Base-by-base conservation (phyloP, 2,329 filamentous ascomycete genomes). In the Lecanicillium sp. region DNA sequence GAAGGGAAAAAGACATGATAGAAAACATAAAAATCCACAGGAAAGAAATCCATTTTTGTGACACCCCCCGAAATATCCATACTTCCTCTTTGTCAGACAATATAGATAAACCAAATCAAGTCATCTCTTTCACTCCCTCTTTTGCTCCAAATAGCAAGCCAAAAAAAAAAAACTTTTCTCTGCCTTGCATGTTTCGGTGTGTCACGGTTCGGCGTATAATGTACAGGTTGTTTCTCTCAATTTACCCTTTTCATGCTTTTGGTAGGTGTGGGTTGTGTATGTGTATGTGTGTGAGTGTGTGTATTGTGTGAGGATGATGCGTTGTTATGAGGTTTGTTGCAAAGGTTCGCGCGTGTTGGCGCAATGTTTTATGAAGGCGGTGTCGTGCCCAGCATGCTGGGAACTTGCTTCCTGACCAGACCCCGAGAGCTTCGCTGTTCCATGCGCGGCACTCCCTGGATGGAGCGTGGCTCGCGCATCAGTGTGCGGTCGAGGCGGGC, bases 401-500 rank as follows among this genome's bases (percentile, higher is more conserved):
- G 62, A 17, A 79, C 74, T 50, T 78, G 74, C 53, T 79, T 79
- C 46, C 74, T 59, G 38, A 72, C 52, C 35, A 79, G 59, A 19
- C 70, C 69, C 29, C 65, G 65, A 7, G 62, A 62, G 22, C 69
- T 59, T n/a, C 67, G 65, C 40, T 69, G 67, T 42, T 76, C 72
- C 14, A 72, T 69, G 25, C 76, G 66, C 17, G 88, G 88, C n/a
- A 88, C 80, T 27, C 89, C 89, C 58, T 94, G 87, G 29, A 95
- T 90, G 45, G 86, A 80, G 42, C 89, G 77, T 20, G 89, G 89
- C 61, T 96, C 89, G 58, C 87, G 87, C 87, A 97, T 95, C 33
- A 96, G 68, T 12, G 79, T 76, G 4, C 82, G 75, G 52, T 98
- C 92, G 9, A 98, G 72, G 54, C 86, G 89, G 7, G 86, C 79